Evolutionary conservation across 75 land plant genomes (phyloP), one percentile per base, ranked within the genome.

Genomic region (Cunninghamia lanceolata): DNA sequence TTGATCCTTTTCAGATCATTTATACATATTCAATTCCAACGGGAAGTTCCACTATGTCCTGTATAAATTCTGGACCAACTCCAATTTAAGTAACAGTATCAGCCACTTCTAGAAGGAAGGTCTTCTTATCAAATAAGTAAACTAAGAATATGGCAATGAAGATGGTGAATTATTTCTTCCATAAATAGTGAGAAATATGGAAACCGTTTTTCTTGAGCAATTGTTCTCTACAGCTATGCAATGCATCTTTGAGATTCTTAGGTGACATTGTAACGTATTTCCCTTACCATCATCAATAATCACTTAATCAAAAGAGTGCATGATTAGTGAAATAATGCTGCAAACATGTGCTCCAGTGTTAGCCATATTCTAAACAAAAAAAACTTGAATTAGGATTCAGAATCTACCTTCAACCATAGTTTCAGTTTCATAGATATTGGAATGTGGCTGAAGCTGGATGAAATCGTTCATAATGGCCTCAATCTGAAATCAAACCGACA

Each of bases 391-490:
- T 32, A 71, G 4, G 75, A 32, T 71, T 59, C 28, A 21, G 14
- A 15, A 40, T 86, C 47, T 38, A 97, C 99, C 99, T 97, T 97
- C 99, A 88, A 97, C 90, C 96, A 96, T 96, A 32, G 96, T 97
- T 81, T 97, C 99, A 80, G 93, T 87, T 71, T 91, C 96, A 86
- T 85, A 92, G 4, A 91, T 89, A 84, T 96, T 93, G 39, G 95
- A 89, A 85, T 90, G 93, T 75, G 98, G 93, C 66, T 90, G 92
- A 85, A 97, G 86, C 83, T 94, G 98, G 85, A 97, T 88, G 88
- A 95, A 97, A 70, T 97, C 99, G 89, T 94, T 94, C 99, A 97
- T 97, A 84, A 97, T 89, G 84, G 98, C 94, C 86, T 97, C 98
- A 71, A 97, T 92, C 99, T 97, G 93, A n/a, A 34, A 83, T 66